A percentile compares a stretch with the other conserved stretches of the same genome.
Evolutionary conservation across 805 yeast genomes (phyloP).

Genomic region (Candida sithepensis): DNA sequence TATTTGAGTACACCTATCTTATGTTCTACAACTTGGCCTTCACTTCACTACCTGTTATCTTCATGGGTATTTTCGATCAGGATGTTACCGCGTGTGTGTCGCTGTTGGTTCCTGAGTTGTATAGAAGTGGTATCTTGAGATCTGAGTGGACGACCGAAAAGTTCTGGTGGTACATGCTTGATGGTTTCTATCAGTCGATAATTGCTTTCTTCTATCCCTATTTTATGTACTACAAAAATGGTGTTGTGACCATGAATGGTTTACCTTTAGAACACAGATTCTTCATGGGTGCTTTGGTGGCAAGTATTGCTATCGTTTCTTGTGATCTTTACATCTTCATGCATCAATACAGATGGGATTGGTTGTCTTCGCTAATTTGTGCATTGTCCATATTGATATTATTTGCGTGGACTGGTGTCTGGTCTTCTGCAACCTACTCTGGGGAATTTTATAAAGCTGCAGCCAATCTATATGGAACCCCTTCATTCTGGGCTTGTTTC

Average conservation of each 20-base stretch:
- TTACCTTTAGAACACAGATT: constrained; percentile 66
- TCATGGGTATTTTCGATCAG: constrained; percentile 76
- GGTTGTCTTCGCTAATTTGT: constrained; percentile 57
- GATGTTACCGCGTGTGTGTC: constrained; percentile 72
- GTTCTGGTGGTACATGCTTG: constrained; percentile 71
- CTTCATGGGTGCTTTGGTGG: constrained; percentile 65
- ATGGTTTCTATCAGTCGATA: constrained; percentile 73
- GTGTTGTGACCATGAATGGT: constrained; percentile 41
- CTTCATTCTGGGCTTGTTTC: constrained; percentile 64
- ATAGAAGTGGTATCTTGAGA: constrained; percentile 68
- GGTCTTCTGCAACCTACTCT: constrained; percentile 54
- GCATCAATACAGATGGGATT: constrained; percentile 80
- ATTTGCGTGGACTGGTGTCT: constrained; percentile 77
- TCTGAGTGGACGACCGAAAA: constrained; percentile 67
- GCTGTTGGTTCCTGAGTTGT: constrained; percentile 68
- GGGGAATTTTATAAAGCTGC: constrained; percentile 68
- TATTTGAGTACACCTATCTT: constrained; percentile 73
- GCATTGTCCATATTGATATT: constrained; percentile 56
- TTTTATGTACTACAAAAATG: constrained; percentile 41
- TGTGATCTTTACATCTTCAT: constrained; percentile 64
- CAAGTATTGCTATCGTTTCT: constrained; percentile 61
- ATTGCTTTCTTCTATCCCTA: constrained; percentile 75
- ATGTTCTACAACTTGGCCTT: constrained; percentile 82
- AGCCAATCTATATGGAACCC: constrained; percentile 56
- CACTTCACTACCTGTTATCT: constrained; percentile 76